Conservation (phyloP, 805 yeast species). For the Kregervanrija delftensis region DNA sequence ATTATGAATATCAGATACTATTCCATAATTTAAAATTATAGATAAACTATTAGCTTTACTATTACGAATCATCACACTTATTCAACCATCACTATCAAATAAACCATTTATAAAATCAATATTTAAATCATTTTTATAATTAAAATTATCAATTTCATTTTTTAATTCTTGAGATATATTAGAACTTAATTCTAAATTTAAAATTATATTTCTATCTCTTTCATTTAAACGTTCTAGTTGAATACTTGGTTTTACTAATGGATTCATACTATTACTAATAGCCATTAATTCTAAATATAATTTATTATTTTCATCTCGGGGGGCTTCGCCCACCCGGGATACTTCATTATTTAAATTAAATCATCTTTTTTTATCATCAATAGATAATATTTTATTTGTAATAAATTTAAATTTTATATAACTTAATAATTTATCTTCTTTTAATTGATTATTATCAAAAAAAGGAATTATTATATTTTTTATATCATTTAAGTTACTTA, state of each 20-base stretch:
- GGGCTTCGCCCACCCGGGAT: no score
- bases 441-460: conserved; percentile 2
- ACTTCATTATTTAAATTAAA: conserved; percentile 1
- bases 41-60: conserved; percentile 4
- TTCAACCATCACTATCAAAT: conserved; percentile 5
- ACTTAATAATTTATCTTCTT: not conserved
- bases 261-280: conserved; percentile 2
- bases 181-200: conserved; percentile 3
- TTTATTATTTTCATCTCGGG: not conserved
- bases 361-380: not conserved
- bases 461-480: not conserved
- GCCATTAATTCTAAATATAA: conserved; percentile 1
- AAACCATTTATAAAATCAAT: conserved; percentile 2
- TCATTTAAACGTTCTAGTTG: not conserved
- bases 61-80: not conserved
- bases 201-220: conserved; percentile 3
- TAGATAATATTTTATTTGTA: not conserved
- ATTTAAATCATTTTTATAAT: conserved; percentile 2
- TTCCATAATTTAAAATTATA: not conserved
- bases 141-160: conserved; percentile 2
- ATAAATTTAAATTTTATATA: conserved; percentile 1
- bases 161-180: not conserved
- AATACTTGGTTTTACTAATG: conserved; percentile 1
- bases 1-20: conserved; percentile 1
- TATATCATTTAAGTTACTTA: not conserved